phyloP scores from a whole-genome alignment of 306 rosid genomes.

The Trifolium pratense region DNA sequence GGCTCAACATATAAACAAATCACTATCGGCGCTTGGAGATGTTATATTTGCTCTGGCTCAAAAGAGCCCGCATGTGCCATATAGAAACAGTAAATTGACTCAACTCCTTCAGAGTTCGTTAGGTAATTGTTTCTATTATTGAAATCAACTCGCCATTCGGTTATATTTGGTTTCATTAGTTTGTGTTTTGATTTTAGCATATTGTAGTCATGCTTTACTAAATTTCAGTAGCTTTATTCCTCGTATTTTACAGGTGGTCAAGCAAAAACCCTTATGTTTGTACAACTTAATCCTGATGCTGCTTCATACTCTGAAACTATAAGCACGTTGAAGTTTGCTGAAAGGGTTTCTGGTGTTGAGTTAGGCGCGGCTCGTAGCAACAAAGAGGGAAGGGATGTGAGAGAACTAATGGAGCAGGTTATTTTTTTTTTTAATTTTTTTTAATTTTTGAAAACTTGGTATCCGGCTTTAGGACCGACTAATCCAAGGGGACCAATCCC shows the following conservation, averaged over 20 bases:
- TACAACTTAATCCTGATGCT: slow-evolving; percentile 90
- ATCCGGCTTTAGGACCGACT: no score
- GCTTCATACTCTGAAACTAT: slow-evolving; percentile 87
- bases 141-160: slow-evolving; percentile 24
- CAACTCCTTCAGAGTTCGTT: slow-evolving; percentile 97
- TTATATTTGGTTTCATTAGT: slow-evolving; percentile 21
- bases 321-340: slow-evolving; percentile 98
- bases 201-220: slow-evolving; percentile 23
- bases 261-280: slow-evolving; percentile 99
- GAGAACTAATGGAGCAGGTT: slow-evolving; percentile 98
- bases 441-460: no score
- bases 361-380: slow-evolving; percentile 97
- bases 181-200: slow-evolving; percentile 10
- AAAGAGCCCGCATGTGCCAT: slow-evolving; percentile 88
- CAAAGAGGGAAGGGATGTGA: slow-evolving; percentile 94
- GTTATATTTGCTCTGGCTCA: slow-evolving; percentile 94
- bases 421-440: slow-evolving; percentile 29
- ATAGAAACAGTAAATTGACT: slow-evolving; percentile 96
- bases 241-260: slow-evolving; percentile 80
- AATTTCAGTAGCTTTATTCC: slow-evolving; percentile 31
- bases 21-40: slow-evolving; percentile 97
- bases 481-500: no score
- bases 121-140: slow-evolving; percentile 57
- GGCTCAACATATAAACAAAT: slow-evolving; percentile 98
- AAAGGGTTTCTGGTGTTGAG: slow-evolving; percentile 98